Percentiles rank a stretch among this genome's conserved stretches.
These are phyloP conservation scores for Sophora flavescens DNA, from an alignment of 306 rosid species.

Conservation along the genomic window DNA sequence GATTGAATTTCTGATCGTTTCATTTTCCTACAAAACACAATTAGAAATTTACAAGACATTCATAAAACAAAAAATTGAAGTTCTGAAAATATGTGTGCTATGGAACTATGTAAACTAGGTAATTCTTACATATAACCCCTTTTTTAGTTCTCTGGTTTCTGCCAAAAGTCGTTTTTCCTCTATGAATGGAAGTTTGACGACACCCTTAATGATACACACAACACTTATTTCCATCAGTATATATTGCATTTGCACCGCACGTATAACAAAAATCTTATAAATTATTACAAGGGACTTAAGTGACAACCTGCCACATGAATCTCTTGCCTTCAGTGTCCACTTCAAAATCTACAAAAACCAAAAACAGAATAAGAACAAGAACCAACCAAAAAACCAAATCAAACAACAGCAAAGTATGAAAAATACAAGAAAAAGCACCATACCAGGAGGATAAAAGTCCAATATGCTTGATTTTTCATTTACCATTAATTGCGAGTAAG, in stretches of 20 bases:
- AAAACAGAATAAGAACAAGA: neutral
- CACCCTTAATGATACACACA: conserved; percentile 46
- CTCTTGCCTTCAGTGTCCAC: conserved; percentile 64
- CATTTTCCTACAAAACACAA: conserved; percentile 44
- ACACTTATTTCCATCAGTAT: neutral
- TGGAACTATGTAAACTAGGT: neutral
- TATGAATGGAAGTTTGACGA: conserved; percentile 62
- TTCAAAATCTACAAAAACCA: conserved; percentile 53
- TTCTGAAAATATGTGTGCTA: neutral
- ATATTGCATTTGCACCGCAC: neutral
- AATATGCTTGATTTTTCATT: conserved; percentile 50
- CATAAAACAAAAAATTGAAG: neutral
- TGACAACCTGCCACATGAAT: conserved; percentile 62
- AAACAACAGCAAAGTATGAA: neutral
- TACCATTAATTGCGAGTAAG: conserved; percentile 46
- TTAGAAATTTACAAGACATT: neutral
- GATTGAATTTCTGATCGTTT: conserved; percentile 46
- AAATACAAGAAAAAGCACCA: neutral
- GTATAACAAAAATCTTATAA: neutral
- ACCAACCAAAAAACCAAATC: neutral
- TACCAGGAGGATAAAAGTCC: conserved; percentile 66
- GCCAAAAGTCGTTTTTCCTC: conserved; percentile 56
- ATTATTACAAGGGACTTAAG: neutral
- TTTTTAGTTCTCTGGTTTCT: conserved; percentile 51
- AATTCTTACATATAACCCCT: conserved; percentile 51